phyloP scores from a whole-genome alignment of 2,329 filamentous ascomycete species.

The Colletotrichum brevisporum region DNA sequence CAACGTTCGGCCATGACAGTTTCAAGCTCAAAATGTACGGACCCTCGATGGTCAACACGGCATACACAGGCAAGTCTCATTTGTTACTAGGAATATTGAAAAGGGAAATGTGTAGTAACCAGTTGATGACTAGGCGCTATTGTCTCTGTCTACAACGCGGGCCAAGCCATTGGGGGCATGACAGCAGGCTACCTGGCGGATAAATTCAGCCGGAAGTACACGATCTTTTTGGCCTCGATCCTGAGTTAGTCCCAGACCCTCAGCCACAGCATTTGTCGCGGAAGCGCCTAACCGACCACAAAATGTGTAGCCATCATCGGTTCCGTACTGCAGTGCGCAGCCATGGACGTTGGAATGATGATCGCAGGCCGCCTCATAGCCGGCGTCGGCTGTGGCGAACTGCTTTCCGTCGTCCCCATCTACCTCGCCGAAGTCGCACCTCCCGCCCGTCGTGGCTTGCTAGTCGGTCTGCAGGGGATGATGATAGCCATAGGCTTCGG shows the following conservation, averaged over 20 bases:
- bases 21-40: conserved; percentile 52
- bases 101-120: too few relatives aligned
- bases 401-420: conserved; percentile 44
- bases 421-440: conserved; percentile 48
- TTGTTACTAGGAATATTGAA: too few relatives aligned
- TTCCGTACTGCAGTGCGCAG: conserved; percentile 43
- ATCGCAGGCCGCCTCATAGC: conserved; percentile 47
- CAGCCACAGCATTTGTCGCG: not conserved
- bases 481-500: conserved; percentile 48
- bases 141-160: conserved; percentile 51
- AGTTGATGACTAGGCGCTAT: conserved; percentile 44
- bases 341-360: conserved; percentile 46
- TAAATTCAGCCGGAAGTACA: conserved; percentile 52
- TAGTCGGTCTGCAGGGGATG: conserved; percentile 45
- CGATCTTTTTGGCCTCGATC: conserved; percentile 48
- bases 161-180: conserved; percentile 48
- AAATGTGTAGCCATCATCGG: conserved; percentile 39
- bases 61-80: conserved; percentile 41
- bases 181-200: conserved; percentile 51
- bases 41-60: conserved; percentile 44
- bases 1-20: conserved; percentile 49
- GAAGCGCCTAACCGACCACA: conserved; percentile 24
- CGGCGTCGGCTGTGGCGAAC: conserved; percentile 42
- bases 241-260: conserved; percentile 25
- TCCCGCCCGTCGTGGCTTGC: conserved; percentile 44